These are phyloP conservation scores for Fragaria nilgerrensis DNA, from an alignment of 306 rosid genomes.

Conservation along the genomic window DNA sequence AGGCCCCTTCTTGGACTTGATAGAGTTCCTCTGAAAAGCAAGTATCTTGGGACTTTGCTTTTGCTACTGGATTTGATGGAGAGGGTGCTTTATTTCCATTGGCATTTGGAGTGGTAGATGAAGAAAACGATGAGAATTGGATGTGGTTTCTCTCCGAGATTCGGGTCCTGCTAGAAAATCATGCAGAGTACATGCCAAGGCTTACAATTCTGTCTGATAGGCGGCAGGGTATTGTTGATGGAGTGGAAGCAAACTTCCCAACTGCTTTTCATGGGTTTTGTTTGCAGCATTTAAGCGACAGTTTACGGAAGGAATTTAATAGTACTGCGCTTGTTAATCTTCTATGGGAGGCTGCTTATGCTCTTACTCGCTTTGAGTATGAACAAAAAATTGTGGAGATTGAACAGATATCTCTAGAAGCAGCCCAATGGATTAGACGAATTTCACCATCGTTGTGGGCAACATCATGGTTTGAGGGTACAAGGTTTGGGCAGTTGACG, in stretches of 20 bases:
- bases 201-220: constrained; percentile 54
- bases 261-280: constrained; percentile 59
- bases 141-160: constrained; percentile 57
- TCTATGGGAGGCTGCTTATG: constrained; percentile 56
- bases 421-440: constrained; percentile 51
- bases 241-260: constrained; percentile 47
- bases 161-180: constrained; percentile 45
- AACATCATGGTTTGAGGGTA: constrained; percentile 53
- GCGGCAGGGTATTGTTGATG: constrained; percentile 46
- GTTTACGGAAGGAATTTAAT: constrained; percentile 50
- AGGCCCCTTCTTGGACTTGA: constrained; percentile 59
- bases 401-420: constrained; percentile 45
- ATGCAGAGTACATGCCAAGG: constrained; percentile 51
- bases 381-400: constrained; percentile 45
- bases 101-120: constrained; percentile 54
- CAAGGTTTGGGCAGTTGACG: constrained; percentile 50
- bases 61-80: constrained; percentile 58
- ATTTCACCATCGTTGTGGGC: constrained; percentile 49
- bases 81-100: constrained; percentile 50
- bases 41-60: constrained; percentile 54
- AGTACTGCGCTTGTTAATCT: constrained; percentile 36
- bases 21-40: constrained; percentile 43
- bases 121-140: constrained; percentile 58
- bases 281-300: constrained; percentile 44
- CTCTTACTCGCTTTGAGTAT: constrained; percentile 37